phyloP scores from a whole-genome alignment of 495 filamentous ascomycete species.

The Aspergillus baeticus region DNA sequence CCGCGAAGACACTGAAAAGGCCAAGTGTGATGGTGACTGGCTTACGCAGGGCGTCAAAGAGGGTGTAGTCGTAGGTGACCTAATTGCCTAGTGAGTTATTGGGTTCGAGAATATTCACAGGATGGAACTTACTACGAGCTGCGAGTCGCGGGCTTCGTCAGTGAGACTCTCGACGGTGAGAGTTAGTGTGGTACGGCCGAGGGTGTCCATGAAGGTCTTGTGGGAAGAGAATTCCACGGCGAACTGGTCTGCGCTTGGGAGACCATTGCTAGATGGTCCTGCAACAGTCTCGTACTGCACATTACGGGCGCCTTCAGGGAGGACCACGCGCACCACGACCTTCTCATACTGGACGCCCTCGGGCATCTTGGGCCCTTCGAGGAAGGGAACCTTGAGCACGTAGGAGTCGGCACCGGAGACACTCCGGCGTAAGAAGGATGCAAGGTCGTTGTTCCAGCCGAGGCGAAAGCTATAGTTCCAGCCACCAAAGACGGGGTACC shows the following conservation, averaged over 20 bases:
- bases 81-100: slow-evolving; percentile 9
- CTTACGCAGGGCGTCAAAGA: slow-evolving; percentile 76
- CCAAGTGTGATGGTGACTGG: slow-evolving; percentile 80
- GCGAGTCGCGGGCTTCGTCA: slow-evolving; percentile 79
- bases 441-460: slow-evolving; percentile 88
- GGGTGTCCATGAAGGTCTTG: slow-evolving; percentile 91
- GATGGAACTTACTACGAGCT: slow-evolving; percentile 60
- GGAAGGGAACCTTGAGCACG: slow-evolving; percentile 91
- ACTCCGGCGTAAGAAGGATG: slow-evolving; percentile 66
- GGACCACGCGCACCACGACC: slow-evolving; percentile 73
- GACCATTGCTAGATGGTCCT: slow-evolving; percentile 36
- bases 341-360: slow-evolving; percentile 87
- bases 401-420: slow-evolving; percentile 59
- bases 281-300: slow-evolving; percentile 49
- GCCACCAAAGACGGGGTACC: slow-evolving; percentile 90
- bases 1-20: slow-evolving; percentile 68
- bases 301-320: slow-evolving; percentile 90
- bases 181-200: slow-evolving; percentile 79
- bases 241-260: slow-evolving; percentile 33
- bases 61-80: slow-evolving; percentile 83
- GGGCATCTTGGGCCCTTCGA: slow-evolving; percentile 81
- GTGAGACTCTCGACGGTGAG: slow-evolving; percentile 82
- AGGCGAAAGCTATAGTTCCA: slow-evolving; percentile 97
- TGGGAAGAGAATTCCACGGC: slow-evolving; percentile 57
- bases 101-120: slow-evolving; percentile 5